Evolutionary conservation across 306 rosid genomes (phyloP).

Genomic region (Styphnolobium japonicum): DNA sequence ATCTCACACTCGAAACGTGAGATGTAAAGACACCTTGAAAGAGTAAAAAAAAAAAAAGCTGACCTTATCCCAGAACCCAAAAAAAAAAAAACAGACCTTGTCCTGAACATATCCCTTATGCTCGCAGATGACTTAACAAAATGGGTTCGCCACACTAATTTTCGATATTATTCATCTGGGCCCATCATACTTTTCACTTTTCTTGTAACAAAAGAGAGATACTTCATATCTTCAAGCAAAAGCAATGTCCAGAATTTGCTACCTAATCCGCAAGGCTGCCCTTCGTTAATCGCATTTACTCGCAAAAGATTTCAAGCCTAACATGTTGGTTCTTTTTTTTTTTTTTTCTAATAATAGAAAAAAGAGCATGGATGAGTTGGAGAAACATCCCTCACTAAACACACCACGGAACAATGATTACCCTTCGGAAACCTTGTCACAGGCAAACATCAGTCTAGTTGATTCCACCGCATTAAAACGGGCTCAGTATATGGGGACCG

Average conservation of each 20-base stretch:
- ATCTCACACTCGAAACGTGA: too few relatives aligned
- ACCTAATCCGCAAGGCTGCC: not conserved
- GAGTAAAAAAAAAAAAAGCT: too few relatives aligned
- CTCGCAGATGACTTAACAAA: too few relatives aligned
- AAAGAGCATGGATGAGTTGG: not conserved
- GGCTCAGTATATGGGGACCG: not conserved
- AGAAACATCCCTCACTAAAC: not conserved
- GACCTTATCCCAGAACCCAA: too few relatives aligned
- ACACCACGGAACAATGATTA: not conserved
- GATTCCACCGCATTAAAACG: not conserved
- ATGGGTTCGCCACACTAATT: too few relatives aligned
- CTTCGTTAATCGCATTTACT: not conserved
- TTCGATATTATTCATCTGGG: too few relatives aligned
- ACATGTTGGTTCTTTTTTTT: too few relatives aligned
- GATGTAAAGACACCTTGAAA: too few relatives aligned
- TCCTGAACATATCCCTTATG: too few relatives aligned
- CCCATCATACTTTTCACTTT: too few relatives aligned
- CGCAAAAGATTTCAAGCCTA: not conserved
- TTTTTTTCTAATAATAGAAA: too few relatives aligned
- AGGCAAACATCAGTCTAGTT: not conserved
- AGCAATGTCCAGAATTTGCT: not conserved
- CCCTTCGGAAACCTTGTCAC: not conserved
- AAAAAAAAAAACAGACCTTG: too few relatives aligned
- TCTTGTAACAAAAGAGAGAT: not conserved
- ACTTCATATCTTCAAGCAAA: not conserved